phyloP scores from a whole-genome alignment of 129 eudicot genomes.

The Sambucus nigra region DNA sequence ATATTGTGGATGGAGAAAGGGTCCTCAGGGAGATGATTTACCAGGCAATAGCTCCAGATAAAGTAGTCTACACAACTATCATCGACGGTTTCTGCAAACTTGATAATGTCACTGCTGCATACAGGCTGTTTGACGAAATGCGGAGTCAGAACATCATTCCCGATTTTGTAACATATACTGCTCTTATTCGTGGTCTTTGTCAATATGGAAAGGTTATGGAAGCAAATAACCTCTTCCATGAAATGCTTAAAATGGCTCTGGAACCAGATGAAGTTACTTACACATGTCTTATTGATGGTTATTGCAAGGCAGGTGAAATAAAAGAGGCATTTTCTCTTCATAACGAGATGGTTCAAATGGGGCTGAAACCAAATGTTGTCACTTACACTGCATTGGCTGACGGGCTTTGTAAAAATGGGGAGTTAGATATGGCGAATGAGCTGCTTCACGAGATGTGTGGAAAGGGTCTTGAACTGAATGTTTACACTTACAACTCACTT shows the following conservation, averaged over 20 bases:
- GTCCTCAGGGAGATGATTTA: conserved; percentile 62
- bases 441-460: conserved; percentile 65
- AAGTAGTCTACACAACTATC: conserved; percentile 71
- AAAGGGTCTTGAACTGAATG: conserved; percentile 76
- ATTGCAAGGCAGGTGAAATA: conserved; percentile 76
- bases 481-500: conserved; percentile 72
- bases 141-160: conserved; percentile 39
- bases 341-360: conserved; percentile 71
- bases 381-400: conserved; percentile 84
- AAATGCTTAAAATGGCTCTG: conserved; percentile 50
- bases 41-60: conserved; percentile 53
- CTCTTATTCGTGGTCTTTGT: conserved; percentile 62
- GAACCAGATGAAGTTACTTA: conserved; percentile 67
- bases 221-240: conserved; percentile 51
- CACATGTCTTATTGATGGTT: conserved; percentile 79
- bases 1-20: conserved; percentile 58
- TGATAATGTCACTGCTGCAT: conserved; percentile 48
- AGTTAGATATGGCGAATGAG: conserved; percentile 74
- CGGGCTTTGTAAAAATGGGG: conserved; percentile 89
- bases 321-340: conserved; percentile 74
- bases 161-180: conserved; percentile 64
- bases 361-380: conserved; percentile 68
- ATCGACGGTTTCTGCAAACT: conserved; percentile 73
- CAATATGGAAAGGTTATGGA: conserved; percentile 50
- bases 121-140: conserved; percentile 58